Conservation (phyloP, 441 rosid species). For the Populus hybrid region DNA sequence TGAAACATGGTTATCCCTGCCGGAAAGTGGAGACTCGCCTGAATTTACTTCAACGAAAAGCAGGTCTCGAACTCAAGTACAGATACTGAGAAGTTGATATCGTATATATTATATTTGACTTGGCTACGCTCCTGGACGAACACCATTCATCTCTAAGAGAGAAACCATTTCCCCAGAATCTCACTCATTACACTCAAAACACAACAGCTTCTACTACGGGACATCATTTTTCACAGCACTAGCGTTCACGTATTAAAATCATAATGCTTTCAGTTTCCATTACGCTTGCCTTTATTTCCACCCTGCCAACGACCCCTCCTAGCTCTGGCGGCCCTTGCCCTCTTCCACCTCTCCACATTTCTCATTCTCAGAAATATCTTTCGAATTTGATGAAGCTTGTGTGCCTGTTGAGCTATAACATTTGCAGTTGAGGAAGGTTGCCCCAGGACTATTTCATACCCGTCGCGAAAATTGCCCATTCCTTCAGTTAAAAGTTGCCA, state of each 20-base stretch:
- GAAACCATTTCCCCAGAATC: conserved; percentile 2
- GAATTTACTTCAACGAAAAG: no score
- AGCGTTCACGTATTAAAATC: no score
- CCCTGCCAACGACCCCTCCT: conserved; percentile 27
- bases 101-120: not conserved
- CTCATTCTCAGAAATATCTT: conserved; percentile 66
- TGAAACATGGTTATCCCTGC: not conserved
- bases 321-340: conserved; percentile 34
- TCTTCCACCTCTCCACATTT: conserved; percentile 60
- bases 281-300: conserved; percentile 33
- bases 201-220: not conserved
- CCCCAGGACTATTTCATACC: conserved; percentile 49
- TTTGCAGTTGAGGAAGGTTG: conserved; percentile 63
- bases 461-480: conserved; percentile 58
- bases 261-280: conserved; percentile 29
- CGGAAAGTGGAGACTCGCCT: not conserved
- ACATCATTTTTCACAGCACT: not conserved
- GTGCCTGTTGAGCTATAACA: conserved; percentile 69
- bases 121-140: conserved; percentile 44
- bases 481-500: conserved; percentile 72
- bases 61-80: not conserved
- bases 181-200: not conserved
- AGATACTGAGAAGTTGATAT: not conserved
- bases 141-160: conserved; percentile 47
- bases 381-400: conserved; percentile 54